Conservation (phyloP, 1,284 basidiomycete genomes). For the Cryptococcus hybrid region DNA sequence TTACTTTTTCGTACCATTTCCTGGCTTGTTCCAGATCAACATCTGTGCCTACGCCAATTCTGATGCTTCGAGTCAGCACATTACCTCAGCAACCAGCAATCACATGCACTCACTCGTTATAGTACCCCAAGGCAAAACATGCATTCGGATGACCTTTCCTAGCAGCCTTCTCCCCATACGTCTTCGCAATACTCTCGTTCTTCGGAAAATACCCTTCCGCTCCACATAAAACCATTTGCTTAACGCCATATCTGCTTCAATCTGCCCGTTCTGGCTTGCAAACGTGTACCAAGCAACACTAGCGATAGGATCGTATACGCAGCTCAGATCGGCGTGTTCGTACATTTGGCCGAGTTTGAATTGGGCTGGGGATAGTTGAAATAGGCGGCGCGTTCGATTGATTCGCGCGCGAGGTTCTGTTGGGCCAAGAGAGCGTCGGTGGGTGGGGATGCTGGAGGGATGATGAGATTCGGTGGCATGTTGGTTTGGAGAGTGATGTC, state of each 20-base stretch:
- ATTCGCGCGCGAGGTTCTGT: conserved; percentile 56
- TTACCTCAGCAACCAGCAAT: background rate
- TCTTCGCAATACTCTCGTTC: conserved; percentile 81
- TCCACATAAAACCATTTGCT: conserved; percentile 91
- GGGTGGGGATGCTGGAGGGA: conserved; percentile 50
- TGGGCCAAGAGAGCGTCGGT: conserved; percentile 42
- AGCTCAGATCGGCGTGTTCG: conserved; percentile 84
- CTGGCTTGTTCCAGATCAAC: conserved; percentile 36
- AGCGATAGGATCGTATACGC: conserved; percentile 82
- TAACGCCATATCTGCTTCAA: conserved; percentile 93
- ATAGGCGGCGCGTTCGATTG: conserved; percentile 78
- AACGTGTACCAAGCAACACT: conserved; percentile 87
- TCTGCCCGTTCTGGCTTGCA: conserved; percentile 80
- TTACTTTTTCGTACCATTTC: conserved; percentile 47
- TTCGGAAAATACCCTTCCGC: conserved; percentile 78
- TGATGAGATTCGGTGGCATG: conserved; percentile 57
- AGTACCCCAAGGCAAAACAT: conserved; percentile 91
- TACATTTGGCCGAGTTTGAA: conserved; percentile 91
- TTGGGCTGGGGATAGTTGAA: conserved; percentile 88
- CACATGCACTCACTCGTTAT: conserved; percentile 33
- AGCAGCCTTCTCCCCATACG: conserved; percentile 90
- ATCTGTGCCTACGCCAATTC: conserved; percentile 36
- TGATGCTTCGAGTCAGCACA: conserved; percentile 9
- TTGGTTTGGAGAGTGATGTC: conserved; percentile 62
- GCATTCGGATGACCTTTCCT: conserved; percentile 73